phyloP scores from a whole-genome alignment of 768 basidiomycete genomes.

The Arthromyces matolae region DNA sequence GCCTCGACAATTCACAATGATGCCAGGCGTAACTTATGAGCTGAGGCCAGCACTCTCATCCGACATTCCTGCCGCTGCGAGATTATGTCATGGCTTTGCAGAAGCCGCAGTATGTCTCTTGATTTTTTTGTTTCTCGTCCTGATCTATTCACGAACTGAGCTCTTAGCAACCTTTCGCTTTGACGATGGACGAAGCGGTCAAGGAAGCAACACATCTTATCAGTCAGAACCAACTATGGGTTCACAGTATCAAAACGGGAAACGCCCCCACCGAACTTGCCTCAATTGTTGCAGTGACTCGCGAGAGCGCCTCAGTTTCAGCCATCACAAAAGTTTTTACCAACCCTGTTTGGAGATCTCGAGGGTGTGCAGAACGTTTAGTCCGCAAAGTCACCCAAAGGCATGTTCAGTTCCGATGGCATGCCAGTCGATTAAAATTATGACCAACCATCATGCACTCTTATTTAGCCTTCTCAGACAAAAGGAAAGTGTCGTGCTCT shows the following conservation, averaged over 20 bases:
- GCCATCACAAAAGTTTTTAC: conserved; percentile 76
- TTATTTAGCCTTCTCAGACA: conserved; percentile 26
- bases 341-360: conserved; percentile 45
- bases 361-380: conserved; percentile 58
- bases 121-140: neutral
- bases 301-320: conserved; percentile 49
- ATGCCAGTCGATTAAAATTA: neutral
- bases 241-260: conserved; percentile 1
- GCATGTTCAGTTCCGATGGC: conserved; percentile 31
- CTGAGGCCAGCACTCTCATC: conserved; percentile 3
- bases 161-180: conserved; percentile 5
- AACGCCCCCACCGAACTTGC: conserved; percentile 5
- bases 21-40: conserved; percentile 8
- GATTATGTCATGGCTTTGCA: conserved; percentile 10
- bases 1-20: conserved; percentile 3
- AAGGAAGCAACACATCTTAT: conserved; percentile 6
- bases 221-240: conserved; percentile 5
- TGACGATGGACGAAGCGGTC: conserved; percentile 4
- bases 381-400: conserved; percentile 51
- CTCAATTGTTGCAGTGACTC: conserved; percentile 31
- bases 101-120: conserved; percentile 5
- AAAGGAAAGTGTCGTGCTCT: conserved; percentile 55
- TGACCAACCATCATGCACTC: neutral
- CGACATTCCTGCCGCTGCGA: conserved; percentile 4
- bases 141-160: neutral